A percentile compares a stretch with the other conserved stretches of the same genome.
Evolutionary conservation across 805 yeast species (phyloP).

Genomic region (Candida ovalis): DNA sequence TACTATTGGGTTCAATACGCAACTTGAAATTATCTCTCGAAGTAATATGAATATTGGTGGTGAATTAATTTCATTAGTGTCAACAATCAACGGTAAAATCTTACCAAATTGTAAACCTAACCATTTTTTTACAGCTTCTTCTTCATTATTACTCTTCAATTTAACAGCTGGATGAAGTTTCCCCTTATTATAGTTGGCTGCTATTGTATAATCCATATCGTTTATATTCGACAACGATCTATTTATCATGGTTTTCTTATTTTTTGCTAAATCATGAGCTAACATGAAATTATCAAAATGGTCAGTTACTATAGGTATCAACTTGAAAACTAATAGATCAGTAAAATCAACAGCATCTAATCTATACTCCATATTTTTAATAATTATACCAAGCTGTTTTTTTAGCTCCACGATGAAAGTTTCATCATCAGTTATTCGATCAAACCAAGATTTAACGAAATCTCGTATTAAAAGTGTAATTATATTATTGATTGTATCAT

Average conservation of each 20-base stretch:
- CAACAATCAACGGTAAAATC: conserved; percentile 48
- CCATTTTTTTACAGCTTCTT: conserved; percentile 45
- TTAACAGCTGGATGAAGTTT: conserved; percentile 57
- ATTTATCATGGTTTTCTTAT: conserved; percentile 20
- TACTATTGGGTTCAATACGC: conserved; percentile 50
- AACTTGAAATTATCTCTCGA: conserved; percentile 59
- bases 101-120: conserved; percentile 39
- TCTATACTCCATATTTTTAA: conserved; percentile 40
- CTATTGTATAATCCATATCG: conserved; percentile 39
- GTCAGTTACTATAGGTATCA: conserved; percentile 62
- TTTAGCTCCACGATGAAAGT: conserved; percentile 42
- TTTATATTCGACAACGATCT: conserved; percentile 21
- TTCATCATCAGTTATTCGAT: conserved; percentile 37
- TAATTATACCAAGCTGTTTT: conserved; percentile 39
- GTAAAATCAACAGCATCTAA: conserved; percentile 48
- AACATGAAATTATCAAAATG: conserved; percentile 53
- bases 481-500: conserved; percentile 50
- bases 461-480: conserved; percentile 45
- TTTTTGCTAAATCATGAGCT: conserved; percentile 37
- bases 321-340: conserved; percentile 48
- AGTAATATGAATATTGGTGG: conserved; percentile 46
- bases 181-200: conserved; percentile 45
- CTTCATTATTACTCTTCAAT: conserved; percentile 32
- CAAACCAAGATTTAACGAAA: conserved; percentile 57
- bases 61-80: conserved; percentile 43